Percentiles rank a stretch among this genome's conserved stretches.
phyloP scores from a whole-genome alignment of 2,329 filamentous ascomycete genomes.

The Tolypocladium tundrense region DNA sequence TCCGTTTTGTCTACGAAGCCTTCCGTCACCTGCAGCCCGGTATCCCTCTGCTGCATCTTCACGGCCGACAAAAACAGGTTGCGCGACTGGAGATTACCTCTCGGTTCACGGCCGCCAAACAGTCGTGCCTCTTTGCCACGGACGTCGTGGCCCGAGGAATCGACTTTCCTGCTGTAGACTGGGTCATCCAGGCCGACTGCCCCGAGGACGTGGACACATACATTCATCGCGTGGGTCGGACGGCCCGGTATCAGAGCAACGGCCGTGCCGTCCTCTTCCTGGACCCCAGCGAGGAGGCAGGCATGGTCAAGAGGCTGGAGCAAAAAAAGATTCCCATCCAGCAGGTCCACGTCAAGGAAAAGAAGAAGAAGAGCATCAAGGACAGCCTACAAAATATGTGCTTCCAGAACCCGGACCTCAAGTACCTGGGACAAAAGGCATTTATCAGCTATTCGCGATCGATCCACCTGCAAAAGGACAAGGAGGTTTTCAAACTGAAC shows the following conservation, averaged over 20 bases:
- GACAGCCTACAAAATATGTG: conserved; percentile 87
- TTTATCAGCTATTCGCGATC: conserved; percentile 86
- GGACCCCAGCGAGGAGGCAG: conserved; percentile 82
- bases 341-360: conserved; percentile 74
- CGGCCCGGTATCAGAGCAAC: conserved; percentile 82
- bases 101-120: conserved; percentile 70
- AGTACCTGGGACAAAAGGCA: conserved; percentile 91
- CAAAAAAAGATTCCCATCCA: conserved; percentile 85
- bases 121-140: conserved; percentile 86
- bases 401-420: conserved; percentile 87
- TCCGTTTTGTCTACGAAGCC: conserved; percentile 88
- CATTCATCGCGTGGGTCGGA: conserved; percentile 90
- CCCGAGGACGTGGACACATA: conserved; percentile 97
- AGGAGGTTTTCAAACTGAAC: conserved; percentile 79
- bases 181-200: conserved; percentile 97
- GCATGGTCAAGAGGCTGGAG: conserved; percentile 78
- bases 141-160: conserved; percentile 90
- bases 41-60: conserved; percentile 83
- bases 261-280: conserved; percentile 85
- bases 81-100: conserved; percentile 80
- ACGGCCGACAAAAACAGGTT: conserved; percentile 87
- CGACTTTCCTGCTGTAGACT: conserved; percentile 94
- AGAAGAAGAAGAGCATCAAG: conserved; percentile 80
- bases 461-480: conserved; percentile 80
- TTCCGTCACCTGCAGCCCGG: conserved; percentile 91